Evolutionary conservation across 2,329 filamentous ascomycete genomes (phyloP).

Genomic region (Ceratocystis colombiana): DNA sequence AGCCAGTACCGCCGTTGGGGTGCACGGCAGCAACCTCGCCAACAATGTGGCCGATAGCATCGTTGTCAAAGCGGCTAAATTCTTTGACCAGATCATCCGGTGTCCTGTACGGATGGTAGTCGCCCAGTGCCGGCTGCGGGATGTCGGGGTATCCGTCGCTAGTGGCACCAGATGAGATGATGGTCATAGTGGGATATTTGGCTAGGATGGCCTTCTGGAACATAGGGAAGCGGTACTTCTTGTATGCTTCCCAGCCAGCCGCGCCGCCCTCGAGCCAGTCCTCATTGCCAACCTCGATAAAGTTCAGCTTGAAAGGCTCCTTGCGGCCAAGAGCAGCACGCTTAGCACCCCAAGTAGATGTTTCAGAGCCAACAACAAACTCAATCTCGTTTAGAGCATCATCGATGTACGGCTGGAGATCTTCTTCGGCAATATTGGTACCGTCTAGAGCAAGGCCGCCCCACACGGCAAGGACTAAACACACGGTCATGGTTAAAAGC

Average conservation of each 20-base stretch:
- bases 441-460: constrained; percentile 47
- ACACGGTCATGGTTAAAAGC: constrained; percentile 12
- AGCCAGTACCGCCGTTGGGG: constrained; percentile 43
- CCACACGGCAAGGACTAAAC: constrained; percentile 46
- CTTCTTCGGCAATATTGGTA: constrained; percentile 40
- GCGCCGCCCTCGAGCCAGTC: constrained; percentile 49
- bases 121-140: constrained; percentile 37
- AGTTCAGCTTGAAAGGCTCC: constrained; percentile 49
- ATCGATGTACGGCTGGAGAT: constrained; percentile 48
- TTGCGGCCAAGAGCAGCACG: constrained; percentile 52
- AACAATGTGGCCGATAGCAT: constrained; percentile 32
- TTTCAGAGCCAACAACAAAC: constrained; percentile 46
- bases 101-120: constrained; percentile 45
- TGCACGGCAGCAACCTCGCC: constrained; percentile 46
- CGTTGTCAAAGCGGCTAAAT: constrained; percentile 47
- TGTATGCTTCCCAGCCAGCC: constrained; percentile 39
- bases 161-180: constrained; percentile 43
- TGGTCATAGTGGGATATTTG: constrained; percentile 47
- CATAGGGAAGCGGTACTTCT: constrained; percentile 47
- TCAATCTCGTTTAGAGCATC: constrained; percentile 54
- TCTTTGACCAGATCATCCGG: constrained; percentile 42
- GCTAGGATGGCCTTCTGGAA: constrained; percentile 51
- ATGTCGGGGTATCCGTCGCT: constrained; percentile 36
- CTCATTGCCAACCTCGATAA: constrained; percentile 59
- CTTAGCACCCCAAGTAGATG: constrained; percentile 46